Percentiles rank a stretch among this genome's conserved stretches.
phyloP scores from a whole-genome alignment of 352 stramenopile species.

The Pythium myriotylum region DNA sequence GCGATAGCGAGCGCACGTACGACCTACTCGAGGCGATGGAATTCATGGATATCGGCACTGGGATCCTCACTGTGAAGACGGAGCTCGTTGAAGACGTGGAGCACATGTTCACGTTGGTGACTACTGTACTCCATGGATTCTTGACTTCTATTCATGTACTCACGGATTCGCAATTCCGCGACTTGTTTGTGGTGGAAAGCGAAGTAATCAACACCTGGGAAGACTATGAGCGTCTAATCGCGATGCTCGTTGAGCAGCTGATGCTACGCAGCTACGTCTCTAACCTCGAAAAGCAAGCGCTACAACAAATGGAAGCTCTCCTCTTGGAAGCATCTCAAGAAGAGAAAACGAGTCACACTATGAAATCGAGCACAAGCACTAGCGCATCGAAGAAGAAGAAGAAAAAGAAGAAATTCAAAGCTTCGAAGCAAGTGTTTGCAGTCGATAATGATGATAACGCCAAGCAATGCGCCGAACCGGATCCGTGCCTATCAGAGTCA shows the following conservation, averaged over 20 bases:
- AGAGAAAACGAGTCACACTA: slow-evolving; percentile 11
- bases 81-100: slow-evolving; percentile 73
- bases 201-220: slow-evolving; percentile 81
- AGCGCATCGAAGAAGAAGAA: background rate
- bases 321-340: slow-evolving; percentile 46
- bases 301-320: slow-evolving; percentile 76
- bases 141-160: slow-evolving; percentile 65
- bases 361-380: background rate
- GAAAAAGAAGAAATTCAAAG: slow-evolving; percentile 25
- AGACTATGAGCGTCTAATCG: slow-evolving; percentile 83
- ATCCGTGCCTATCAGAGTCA: too few species aligned
- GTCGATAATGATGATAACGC: too few species aligned
- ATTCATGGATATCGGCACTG: slow-evolving; percentile 88
- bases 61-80: slow-evolving; percentile 85
- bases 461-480: too few species aligned
- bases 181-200: slow-evolving; percentile 78
- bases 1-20: slow-evolving; percentile 66
- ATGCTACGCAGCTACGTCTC: slow-evolving; percentile 77
- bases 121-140: slow-evolving; percentile 67
- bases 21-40: slow-evolving; percentile 88
- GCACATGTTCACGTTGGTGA: slow-evolving; percentile 67
- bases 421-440: slow-evolving; percentile 2
- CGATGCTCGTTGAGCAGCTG: slow-evolving; percentile 84
- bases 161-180: slow-evolving; percentile 60
- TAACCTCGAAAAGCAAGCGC: slow-evolving; percentile 66